A percentile compares a stretch with the other conserved stretches of the same genome.
phyloP scores from a whole-genome alignment of 495 filamentous ascomycete species.

The Aspergillus incahuasiensis region DNA sequence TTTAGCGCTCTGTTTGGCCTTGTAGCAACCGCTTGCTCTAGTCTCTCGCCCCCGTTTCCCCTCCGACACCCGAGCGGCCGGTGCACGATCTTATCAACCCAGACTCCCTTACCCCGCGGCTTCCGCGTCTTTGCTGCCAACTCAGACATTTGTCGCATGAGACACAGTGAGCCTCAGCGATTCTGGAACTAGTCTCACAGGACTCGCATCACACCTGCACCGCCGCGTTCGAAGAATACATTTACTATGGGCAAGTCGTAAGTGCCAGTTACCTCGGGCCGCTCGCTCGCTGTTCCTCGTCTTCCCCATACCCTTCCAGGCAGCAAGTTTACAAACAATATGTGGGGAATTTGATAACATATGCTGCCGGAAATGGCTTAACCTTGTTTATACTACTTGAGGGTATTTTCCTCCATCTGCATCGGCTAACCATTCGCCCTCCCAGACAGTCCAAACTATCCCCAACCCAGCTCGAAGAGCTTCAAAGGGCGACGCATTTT shows the following conservation, averaged over 20 bases:
- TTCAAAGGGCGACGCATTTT: constrained; percentile 95
- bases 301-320: constrained; percentile 7
- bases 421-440: not conserved
- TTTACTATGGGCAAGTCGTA: constrained; percentile 45
- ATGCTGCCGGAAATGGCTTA: not conserved
- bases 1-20: not conserved
- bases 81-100: constrained; percentile 22
- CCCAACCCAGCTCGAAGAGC: constrained; percentile 86
- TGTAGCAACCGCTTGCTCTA: not conserved
- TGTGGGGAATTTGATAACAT: constrained; percentile 5
- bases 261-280: constrained; percentile 17
- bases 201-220: not conserved
- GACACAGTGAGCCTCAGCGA: constrained; percentile 4
- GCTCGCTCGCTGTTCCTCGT: not conserved
- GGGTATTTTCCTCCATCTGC: not conserved
- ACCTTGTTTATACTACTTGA: not conserved
- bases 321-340: not conserved
- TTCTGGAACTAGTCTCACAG: not conserved
- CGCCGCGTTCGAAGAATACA: not conserved
- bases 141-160: constrained; percentile 21
- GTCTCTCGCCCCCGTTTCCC: not conserved
- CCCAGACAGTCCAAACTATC: constrained; percentile 89
- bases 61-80: constrained; percentile 7
- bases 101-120: constrained; percentile 20
- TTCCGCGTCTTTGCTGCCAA: constrained; percentile 22